A percentile compares a stretch with the other conserved stretches of the same genome.
phyloP scores from a whole-genome alignment of 768 basidiomycete species.

The Hortiboletus flavorubellus region DNA sequence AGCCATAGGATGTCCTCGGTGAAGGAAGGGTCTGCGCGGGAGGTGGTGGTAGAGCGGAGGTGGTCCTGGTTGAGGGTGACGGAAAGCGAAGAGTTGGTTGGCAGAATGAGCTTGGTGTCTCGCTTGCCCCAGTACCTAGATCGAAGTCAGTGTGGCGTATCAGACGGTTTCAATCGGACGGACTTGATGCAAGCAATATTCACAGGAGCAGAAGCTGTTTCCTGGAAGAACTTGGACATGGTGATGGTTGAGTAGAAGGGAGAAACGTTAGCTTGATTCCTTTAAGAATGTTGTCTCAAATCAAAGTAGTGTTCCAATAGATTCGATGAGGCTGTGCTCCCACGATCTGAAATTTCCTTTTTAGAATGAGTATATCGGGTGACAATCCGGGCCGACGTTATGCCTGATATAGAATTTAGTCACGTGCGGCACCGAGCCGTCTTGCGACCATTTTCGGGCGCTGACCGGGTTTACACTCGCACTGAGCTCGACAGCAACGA shows the following conservation, averaged over 20 bases:
- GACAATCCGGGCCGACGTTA: slow-evolving; percentile 9
- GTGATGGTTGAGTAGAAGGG: slow-evolving; percentile 15
- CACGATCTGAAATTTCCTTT: slow-evolving; percentile 12
- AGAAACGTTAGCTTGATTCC: slow-evolving; percentile 2
- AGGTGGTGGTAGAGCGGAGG: slow-evolving; percentile 89
- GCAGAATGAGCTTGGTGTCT: slow-evolving; percentile 90
- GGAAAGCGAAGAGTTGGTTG: slow-evolving; percentile 97
- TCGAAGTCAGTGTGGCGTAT: slow-evolving; percentile 4
- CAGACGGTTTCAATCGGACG: slow-evolving; percentile 15
- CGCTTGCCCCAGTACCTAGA: slow-evolving; percentile 98
- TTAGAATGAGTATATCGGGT: slow-evolving; percentile 1
- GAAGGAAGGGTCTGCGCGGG: slow-evolving; percentile 76
- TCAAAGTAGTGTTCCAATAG: background rate
- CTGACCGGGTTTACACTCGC: slow-evolving; percentile 20
- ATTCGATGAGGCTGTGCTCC: slow-evolving; percentile 20
- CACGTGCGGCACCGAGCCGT: slow-evolving; percentile 17
- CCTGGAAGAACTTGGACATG: slow-evolving; percentile 67
- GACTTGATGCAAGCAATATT: slow-evolving; percentile 99
- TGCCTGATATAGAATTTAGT: slow-evolving; percentile 18
- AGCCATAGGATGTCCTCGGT: slow-evolving; percentile 85
- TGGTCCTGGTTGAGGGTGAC: slow-evolving; percentile 97
- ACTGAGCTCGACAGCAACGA: slow-evolving; percentile 20
- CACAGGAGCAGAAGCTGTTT: slow-evolving; percentile 89
- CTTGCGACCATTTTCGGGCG: slow-evolving; percentile 25
- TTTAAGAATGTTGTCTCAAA: slow-evolving; percentile 2